These are phyloP conservation scores for Carallia brachiata DNA, from an alignment of 345 rosid species.

Conservation along the genomic window DNA sequence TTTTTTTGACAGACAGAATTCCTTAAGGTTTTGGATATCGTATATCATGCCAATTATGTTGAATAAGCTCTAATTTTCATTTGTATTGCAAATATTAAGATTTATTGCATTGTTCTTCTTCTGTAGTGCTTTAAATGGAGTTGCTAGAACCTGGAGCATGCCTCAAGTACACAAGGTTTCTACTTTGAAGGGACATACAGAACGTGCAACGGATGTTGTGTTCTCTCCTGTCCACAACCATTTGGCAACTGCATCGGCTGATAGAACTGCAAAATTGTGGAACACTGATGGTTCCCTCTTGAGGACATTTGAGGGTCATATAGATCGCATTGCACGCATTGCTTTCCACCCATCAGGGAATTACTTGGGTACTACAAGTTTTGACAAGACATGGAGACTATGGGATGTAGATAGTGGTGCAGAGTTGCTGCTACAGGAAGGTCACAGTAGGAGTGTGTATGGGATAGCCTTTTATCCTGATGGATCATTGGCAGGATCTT, in stretches of 20 bases:
- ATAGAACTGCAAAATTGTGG: conserved; percentile 93
- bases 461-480: conserved; percentile 91
- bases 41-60: no score
- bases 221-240: conserved; percentile 71
- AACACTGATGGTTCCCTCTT: conserved; percentile 73
- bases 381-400: conserved; percentile 96
- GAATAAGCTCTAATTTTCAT: no score
- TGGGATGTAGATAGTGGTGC: conserved; percentile 83
- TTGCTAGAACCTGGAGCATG: conserved; percentile 86
- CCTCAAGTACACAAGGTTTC: conserved; percentile 58
- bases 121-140: conserved; percentile 76
- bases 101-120: conserved; percentile 17
- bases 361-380: conserved; percentile 88
- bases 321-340: conserved; percentile 89
- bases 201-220: conserved; percentile 86
- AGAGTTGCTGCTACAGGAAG: conserved; percentile 96
- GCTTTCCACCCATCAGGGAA: conserved; percentile 96
- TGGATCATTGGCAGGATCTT: conserved; percentile 90
- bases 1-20: no score
- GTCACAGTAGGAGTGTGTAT: conserved; percentile 87
- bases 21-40: no score
- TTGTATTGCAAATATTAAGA: conserved; percentile 1
- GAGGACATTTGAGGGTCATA: conserved; percentile 76
- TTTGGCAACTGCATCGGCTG: conserved; percentile 97
- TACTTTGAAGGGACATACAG: conserved; percentile 79